Base-by-base conservation (phyloP, 352 stramenopile species). In the Pythium periplocum region DNA sequence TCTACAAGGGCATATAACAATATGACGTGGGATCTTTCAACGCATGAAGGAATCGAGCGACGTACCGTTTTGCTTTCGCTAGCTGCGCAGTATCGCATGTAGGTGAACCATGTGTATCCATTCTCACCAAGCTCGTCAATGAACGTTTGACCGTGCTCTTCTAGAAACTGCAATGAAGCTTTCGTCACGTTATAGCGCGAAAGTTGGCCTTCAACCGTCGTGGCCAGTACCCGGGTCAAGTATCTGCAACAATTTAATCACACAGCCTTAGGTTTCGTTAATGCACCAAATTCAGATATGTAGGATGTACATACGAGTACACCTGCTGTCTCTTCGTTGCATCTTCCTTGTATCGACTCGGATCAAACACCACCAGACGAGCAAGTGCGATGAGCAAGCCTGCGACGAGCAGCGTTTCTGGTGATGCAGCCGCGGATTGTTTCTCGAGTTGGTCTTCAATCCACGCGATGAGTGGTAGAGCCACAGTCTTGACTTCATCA, bases 401-500 rank as follows among this genome's bases (percentile, higher is more conserved):
- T 53, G 77, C 84, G 34, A 91, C 73, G n/a, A 90, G 55, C 58
- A 87, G 69, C 66, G 90, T 81, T 57, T 93, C 80, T 4, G 83
- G 80, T 1, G 64, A 59, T 42, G 71, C 77, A 5, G 71, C 77
- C 4, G 67, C 61, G 41, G 91, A 93, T 42, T 93, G 83, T 53
- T 90, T 87, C 12, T 90, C 75, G 42, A 93, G 61, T 30, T 63
- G 55, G 8, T 78, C 71, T 62, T 93, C 83, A 32, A 83, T 78
- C 83, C 83, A 93, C 33, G 57, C 61, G 6, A 91, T 40, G 35
- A 89, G 45, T 8, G 68, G n/a, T 2, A 39, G 7, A 41, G 72
- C 64, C 44, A 54, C 55, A 1, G 58, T 38, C 10, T 71, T 44
- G 11, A 82, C 42, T 6, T 87, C 59, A 0, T 35, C 6, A 1